These are phyloP conservation scores for Rubia yunnanensis DNA, from an alignment of 257 asterid species.

Conservation along the genomic window DNA sequence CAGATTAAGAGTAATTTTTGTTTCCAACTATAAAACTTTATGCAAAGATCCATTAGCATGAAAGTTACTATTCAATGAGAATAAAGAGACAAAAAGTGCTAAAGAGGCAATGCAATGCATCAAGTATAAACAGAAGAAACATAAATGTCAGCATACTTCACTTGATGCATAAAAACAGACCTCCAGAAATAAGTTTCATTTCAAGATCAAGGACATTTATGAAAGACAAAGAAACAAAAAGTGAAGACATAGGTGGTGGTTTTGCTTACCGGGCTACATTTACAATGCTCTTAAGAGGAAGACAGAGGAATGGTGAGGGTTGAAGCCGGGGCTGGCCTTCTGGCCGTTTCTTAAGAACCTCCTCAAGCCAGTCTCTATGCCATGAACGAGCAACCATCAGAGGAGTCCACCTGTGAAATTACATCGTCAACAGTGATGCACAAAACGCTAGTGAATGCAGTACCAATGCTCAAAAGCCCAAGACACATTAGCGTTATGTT, in stretches of 20 bases:
- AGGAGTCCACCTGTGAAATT: constrained; percentile 56
- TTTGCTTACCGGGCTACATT: constrained; percentile 57
- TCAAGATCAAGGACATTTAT: constrained; percentile 1
- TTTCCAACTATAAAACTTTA: not conserved
- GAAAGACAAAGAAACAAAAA: not conserved
- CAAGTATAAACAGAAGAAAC: not conserved
- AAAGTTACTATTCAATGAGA: not conserved
- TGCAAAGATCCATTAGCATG: not conserved
- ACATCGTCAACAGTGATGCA: constrained; percentile 11
- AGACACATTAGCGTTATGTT: not conserved
- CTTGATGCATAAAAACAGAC: not conserved
- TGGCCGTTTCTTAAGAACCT: constrained; percentile 42
- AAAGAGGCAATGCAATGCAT: not conserved
- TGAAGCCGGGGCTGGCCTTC: constrained; percentile 33
- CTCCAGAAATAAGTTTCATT: not conserved
- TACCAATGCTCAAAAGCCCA: not conserved
- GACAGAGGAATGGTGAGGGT: constrained; percentile 61
- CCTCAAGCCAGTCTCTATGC: constrained; percentile 76
- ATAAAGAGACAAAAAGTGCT: not conserved
- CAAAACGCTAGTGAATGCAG: not conserved
- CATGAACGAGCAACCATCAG: constrained; percentile 88
- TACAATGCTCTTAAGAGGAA: constrained; percentile 77
- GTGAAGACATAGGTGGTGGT: not conserved
- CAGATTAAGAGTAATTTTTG: not conserved
- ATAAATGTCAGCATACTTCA: not conserved